These are phyloP conservation scores for Phytophthora megakarya DNA, from an alignment of 352 stramenopile genomes.

Conservation along the genomic window DNA sequence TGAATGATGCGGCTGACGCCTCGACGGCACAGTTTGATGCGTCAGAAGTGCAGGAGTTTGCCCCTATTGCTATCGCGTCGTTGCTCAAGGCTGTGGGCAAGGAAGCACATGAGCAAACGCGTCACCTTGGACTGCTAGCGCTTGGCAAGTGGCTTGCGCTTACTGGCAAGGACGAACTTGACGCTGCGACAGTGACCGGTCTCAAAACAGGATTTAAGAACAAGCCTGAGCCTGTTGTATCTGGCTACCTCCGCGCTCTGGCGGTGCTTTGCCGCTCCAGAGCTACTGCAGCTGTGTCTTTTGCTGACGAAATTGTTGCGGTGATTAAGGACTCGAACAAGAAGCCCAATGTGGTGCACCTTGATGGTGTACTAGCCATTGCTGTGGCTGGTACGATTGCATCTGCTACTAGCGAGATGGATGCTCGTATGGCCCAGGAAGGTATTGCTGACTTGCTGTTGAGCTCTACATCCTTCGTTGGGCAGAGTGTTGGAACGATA, in stretches of 20 bases:
- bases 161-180: constrained; percentile 51
- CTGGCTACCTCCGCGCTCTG: constrained; percentile 66
- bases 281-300: constrained; percentile 33
- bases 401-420: constrained; percentile 60
- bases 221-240: constrained; percentile 75
- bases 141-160: constrained; percentile 79
- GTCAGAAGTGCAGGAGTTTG: constrained; percentile 48
- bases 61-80: constrained; percentile 45
- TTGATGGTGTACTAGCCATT: constrained; percentile 80
- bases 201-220: constrained; percentile 67
- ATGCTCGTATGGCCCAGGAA: constrained; percentile 59
- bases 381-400: constrained; percentile 63
- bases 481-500: constrained; percentile 48
- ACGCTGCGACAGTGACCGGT: constrained; percentile 40
- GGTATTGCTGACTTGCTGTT: constrained; percentile 52
- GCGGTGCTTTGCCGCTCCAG: constrained; percentile 48
- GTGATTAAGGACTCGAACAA: constrained; percentile 75
- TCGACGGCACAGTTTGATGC: constrained; percentile 35
- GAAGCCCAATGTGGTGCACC: constrained; percentile 71
- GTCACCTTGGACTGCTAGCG: constrained; percentile 67
- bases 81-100: constrained; percentile 80
- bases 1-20: constrained; percentile 61
- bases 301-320: constrained; percentile 58
- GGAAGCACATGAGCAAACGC: constrained; percentile 85
- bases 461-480: constrained; percentile 55